Base-by-base conservation (phyloP, 2,329 filamentous ascomycete species). In the Xylaria sp. region DNA sequence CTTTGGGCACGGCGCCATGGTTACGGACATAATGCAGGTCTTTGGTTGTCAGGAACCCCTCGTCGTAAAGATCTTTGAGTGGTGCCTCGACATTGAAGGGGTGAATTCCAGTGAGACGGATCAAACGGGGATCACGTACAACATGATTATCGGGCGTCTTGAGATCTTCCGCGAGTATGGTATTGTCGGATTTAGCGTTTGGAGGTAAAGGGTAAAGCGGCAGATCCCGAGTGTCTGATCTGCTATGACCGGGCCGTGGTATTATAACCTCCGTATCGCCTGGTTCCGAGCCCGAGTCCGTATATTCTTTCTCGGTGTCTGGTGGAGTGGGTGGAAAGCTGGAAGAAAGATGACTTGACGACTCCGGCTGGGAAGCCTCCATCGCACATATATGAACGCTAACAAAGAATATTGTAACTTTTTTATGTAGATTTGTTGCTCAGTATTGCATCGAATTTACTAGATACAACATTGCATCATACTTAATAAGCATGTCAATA, bases 1-100 rank as follows among this genome's bases (percentile, higher is more conserved):
- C 92, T 64, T 87, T 83, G 0, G 94, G 94, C 7, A 97, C 94
- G 0, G 89, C 83, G 15, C 94, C 94, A 82, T 97, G 94, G 76
- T 97, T 97, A 42, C 94, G 86, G 9, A 97, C 94, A 79, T 97
- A 97, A 81, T 97, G 96, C 1, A 97, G 83, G 74, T 97, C 92
- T 13, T 93, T 92, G 46, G 90, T 93, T 0, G 94, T 97, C 44
- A 97, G 83, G 77, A 97, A 97, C 0, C 94, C 93, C 82, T 87
- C 83, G 54, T 95, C 87, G 79, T 90, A 97, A 0, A 97, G 83
- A 17, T 89, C 89, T 63, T 88, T 92, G 9, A 97, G 81, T 0
- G 94, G 94, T 10, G 94, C 87, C 80, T 97, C 94, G 58, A 92
- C 91, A 74, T 97, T 97, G 83, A 97, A 97, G 0, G 94, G 94